Evolutionary conservation across 257 asterid species (phyloP), one percentile per base, ranked within the genome.

Genomic region (Pogostemon cablin): DNA sequence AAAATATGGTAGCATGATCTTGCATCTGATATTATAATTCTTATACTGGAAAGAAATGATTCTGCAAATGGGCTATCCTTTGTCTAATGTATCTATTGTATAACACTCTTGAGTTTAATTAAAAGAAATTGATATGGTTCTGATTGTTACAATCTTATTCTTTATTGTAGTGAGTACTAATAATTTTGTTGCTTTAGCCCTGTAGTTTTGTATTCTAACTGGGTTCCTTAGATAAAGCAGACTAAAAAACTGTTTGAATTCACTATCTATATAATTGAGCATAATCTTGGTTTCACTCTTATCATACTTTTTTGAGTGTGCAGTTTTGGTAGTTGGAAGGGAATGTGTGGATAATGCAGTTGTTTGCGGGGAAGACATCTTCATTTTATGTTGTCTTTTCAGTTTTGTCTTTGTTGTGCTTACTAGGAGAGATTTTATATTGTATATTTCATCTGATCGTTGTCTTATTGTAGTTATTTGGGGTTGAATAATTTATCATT

Each of bases 131-230:
- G 9, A 25, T 65, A n/a, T 9, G 38, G 43, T 46, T 58, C 15
- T 69, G 62, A 54, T 12, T 4, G 34, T 62, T 59, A 11, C 32
- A 50, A 11, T n/a, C 32, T 12, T 41, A 5, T 5, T 68, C 64
- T 43, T 68, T 54, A 9, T 15, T 17, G 32, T 12, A 15, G 37
- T 25, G 25, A 43, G 25, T 46, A 61, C 37, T 12, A 61, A 69
- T 35, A 11, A 17, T 54, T 3, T 25, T 46, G 65, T 56, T 25
- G 72, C 54, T 55, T 15, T 64, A 69, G 40, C 68, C 11, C 62
- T 35, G 44, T 58, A 39, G 11, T 71, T 69, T 38, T 47, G 38
- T 58, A 47, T 40, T 67, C 62, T 58, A 39, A 10, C 64, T 40
- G 53, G 48, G 52, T 35, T 66, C 60, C 58, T 25, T 48, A 17